These are phyloP conservation scores for Blastobotrys terrestris DNA, from an alignment of 805 yeast genomes.

Conservation along the genomic window DNA sequence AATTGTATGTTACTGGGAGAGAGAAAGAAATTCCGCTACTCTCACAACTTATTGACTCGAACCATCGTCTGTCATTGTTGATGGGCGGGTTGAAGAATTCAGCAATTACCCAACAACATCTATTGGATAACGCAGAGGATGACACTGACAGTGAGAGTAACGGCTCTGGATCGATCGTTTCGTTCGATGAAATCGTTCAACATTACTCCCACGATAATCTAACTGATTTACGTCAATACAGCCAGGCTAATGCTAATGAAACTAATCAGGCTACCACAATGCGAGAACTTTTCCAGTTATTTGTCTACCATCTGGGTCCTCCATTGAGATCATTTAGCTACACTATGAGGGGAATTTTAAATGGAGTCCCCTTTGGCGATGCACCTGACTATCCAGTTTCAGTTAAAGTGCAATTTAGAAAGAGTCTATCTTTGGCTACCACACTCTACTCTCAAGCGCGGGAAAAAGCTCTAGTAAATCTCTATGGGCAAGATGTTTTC, in stretches of 20 bases:
- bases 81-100: conserved; percentile 64
- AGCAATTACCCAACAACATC: conserved; percentile 57
- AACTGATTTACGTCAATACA: neutral
- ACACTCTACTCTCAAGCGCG: conserved; percentile 54
- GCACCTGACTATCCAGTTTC: conserved; percentile 32
- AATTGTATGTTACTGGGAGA: conserved; percentile 47
- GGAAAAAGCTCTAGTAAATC: conserved; percentile 45
- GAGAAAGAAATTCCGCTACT: conserved; percentile 48
- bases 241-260: neutral
- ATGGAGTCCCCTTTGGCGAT: conserved; percentile 51
- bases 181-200: conserved; percentile 2
- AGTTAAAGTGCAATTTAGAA: conserved; percentile 37
- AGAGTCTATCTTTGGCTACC: conserved; percentile 43
- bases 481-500: conserved; percentile 54
- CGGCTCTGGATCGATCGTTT: conserved; percentile 5
- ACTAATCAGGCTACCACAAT: neutral
- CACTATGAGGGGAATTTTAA: conserved; percentile 56
- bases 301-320: conserved; percentile 65
- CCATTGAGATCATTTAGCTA: conserved; percentile 60
- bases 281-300: conserved; percentile 53
- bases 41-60: conserved; percentile 43
- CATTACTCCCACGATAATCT: neutral
- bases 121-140: conserved; percentile 35
- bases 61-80: conserved; percentile 47
- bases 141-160: neutral